Evolutionary conservation across 202 grass and related monocot genomes (phyloP), one percentile per base, ranked within the genome.

Genomic region (Carex sylvatica): DNA sequence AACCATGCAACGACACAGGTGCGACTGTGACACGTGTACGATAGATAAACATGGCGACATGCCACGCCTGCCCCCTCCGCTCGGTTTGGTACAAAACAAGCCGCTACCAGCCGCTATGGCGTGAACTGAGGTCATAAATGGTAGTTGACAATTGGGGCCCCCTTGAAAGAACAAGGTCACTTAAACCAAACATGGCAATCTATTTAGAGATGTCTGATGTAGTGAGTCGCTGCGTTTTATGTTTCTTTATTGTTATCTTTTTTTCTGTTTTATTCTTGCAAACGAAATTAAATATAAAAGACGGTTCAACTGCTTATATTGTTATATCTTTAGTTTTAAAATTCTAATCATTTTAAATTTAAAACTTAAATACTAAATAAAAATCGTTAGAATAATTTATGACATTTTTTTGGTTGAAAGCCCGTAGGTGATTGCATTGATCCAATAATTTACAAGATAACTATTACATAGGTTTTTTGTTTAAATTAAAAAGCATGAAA

Each of bases 61-160:
- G 77, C 56, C 54, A 80, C 24, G 31, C 59, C 58, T 61, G 38
- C 31, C 15, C 35, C 56, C 40, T 12, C 46, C 11, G 42, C 42
- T 26, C 22, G 26, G 15, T 80, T 63, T 14, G 4, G 20, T 22
- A 80, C 54, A 79, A 79, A 35, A 61, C 36, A 47, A 80, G 15
- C 56, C 60, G 61, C 20, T 65, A 65, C 36, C 78, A 65, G 78
- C 60, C 20, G 19, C n/a, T 64, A 46, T 47, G 61, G 78, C 60
- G 61, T 74, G 63, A 74, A 61, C 36, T 63, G 30, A 65, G 6
- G 36, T n/a, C 75, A 61, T 79, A 20, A 28, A 47, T 81, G 58
- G 60, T 65, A 13, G 46, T 74, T 81, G 44, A 74, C 78, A 47
- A 51, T 30, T 81, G 78, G 78, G 70, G 16, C 12, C 78, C 78